These are phyloP conservation scores for Nemania abortiva DNA, from an alignment of 2,329 filamentous ascomycete genomes.

Conservation along the genomic window DNA sequence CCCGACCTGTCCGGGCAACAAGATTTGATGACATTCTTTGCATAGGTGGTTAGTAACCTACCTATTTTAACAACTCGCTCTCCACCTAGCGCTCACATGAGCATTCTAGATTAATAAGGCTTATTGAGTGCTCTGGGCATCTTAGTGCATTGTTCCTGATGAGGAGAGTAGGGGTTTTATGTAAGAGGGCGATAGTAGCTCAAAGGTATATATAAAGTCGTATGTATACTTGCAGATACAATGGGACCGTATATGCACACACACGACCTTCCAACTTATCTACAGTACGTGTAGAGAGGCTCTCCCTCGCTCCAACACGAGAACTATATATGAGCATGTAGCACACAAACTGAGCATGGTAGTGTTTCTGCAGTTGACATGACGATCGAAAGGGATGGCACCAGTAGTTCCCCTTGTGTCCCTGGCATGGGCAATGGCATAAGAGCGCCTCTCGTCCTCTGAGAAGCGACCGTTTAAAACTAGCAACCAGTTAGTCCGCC, in stretches of 20 bases:
- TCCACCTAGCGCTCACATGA: not conserved
- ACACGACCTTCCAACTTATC: no score
- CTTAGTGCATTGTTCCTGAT: not conserved
- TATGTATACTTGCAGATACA: no score
- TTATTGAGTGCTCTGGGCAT: not conserved
- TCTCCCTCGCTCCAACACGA: no score
- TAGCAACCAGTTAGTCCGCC: not conserved
- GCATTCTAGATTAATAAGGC: constrained; percentile 1
- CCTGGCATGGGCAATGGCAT: constrained; percentile 11
- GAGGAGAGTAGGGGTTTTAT: no score
- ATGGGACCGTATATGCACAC: no score
- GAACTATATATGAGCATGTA: no score
- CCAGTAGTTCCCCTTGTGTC: constrained; percentile 1
- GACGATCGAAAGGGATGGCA: not conserved
- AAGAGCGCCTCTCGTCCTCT: not conserved
- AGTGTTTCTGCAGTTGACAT: not conserved
- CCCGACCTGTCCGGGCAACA: constrained; percentile 46
- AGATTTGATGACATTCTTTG: constrained; percentile 47
- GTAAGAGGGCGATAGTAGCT: no score
- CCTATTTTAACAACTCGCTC: not conserved
- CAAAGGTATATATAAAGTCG: no score
- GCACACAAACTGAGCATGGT: not conserved
- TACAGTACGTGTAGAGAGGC: no score
- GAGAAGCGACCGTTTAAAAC: not conserved
- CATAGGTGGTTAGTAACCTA: not conserved